phyloP scores from a whole-genome alignment of 257 asterid genomes.

The Echites panduratus region DNA sequence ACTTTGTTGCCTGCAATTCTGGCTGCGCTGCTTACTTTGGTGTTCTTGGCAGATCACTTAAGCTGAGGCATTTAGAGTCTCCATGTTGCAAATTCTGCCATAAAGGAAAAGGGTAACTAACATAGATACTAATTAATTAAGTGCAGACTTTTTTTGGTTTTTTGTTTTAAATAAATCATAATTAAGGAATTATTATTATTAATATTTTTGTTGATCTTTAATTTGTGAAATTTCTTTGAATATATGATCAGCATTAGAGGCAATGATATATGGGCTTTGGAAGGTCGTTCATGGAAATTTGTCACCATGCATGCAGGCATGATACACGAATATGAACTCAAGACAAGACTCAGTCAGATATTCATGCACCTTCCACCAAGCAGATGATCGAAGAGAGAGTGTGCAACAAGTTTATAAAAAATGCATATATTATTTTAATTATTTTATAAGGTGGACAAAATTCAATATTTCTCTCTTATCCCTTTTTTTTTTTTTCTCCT shows the following conservation, averaged over 20 bases:
- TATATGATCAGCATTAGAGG: slow-evolving; percentile 4
- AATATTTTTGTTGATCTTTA: not conserved
- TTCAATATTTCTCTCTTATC: not conserved
- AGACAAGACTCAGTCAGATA: not conserved
- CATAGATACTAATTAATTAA: not conserved
- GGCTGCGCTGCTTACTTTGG: slow-evolving; percentile 34
- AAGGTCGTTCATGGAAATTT: not conserved
- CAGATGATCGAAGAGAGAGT: slow-evolving; percentile 10
- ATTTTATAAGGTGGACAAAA: slow-evolving; percentile 4
- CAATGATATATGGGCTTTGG: slow-evolving; percentile 11
- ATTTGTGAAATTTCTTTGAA: not conserved
- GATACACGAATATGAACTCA: not conserved
- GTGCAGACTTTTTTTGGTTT: not conserved
- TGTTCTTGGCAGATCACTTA: slow-evolving; percentile 33
- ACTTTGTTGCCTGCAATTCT: slow-evolving; percentile 27
- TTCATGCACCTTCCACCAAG: not conserved
- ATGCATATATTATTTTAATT: slow-evolving; percentile 9
- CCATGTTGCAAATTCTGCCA: not conserved
- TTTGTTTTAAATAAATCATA: no score
- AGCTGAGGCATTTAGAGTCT: slow-evolving; percentile 24
- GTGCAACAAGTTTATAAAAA: slow-evolving; percentile 4
- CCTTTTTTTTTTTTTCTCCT: not conserved
- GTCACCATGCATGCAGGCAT: not conserved
- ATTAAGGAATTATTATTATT: no score
- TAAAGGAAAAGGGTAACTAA: not conserved